Evolutionary conservation across 345 rosid genomes (phyloP).

Genomic region (Corchorus capsularis): DNA sequence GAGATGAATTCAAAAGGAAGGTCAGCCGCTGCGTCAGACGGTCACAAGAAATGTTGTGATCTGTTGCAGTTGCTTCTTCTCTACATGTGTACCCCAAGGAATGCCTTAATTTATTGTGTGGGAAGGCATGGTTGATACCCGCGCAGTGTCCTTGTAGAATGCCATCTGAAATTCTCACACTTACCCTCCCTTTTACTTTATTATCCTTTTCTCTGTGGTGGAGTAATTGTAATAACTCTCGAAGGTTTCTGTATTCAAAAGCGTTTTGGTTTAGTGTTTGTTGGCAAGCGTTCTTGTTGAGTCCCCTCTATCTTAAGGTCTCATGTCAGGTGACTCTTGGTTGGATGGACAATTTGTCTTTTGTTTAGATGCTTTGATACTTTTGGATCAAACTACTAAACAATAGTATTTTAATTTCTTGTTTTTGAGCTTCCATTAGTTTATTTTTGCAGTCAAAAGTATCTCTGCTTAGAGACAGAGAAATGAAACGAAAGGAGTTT

Average conservation of each 20-base stretch:
- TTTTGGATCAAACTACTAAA: background rate
- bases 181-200: background rate
- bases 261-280: background rate
- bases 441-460: background rate
- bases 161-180: constrained; percentile 9
- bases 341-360: constrained; percentile 5
- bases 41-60: constrained; percentile 68
- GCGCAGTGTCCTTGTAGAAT: constrained; percentile 16
- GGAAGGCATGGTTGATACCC: background rate
- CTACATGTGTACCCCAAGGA: constrained; percentile 1
- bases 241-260: constrained; percentile 7
- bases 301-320: constrained; percentile 1
- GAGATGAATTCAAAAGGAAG: constrained; percentile 75
- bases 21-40: constrained; percentile 65
- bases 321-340: background rate
- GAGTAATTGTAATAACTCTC: constrained; percentile 17
- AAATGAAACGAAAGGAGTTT: no score
- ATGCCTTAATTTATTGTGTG: constrained; percentile 21
- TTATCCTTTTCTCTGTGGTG: background rate
- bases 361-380: background rate
- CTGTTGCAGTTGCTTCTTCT: background rate
- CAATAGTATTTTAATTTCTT: background rate
- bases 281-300: background rate
- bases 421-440: background rate
- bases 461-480: no score